phyloP scores from a whole-genome alignment of 768 basidiomycete genomes.

The Clitopilus hobsonii region DNA sequence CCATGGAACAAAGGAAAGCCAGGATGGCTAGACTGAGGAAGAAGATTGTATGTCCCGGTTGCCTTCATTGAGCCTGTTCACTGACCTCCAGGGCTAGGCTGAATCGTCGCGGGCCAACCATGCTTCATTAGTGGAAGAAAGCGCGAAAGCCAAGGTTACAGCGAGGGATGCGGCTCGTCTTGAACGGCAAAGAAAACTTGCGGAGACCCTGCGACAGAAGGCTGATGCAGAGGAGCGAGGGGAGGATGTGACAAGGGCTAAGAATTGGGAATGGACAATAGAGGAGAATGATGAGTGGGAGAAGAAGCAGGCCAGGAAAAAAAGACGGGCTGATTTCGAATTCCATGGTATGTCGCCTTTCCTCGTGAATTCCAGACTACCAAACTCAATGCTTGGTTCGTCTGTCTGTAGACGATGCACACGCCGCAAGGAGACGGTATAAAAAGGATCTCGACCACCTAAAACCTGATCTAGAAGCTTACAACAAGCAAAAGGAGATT shows the following conservation, averaged over 20 bases:
- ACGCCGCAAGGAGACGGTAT: conserved; percentile 84
- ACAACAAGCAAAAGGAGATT: conserved; percentile 86
- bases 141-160: conserved; percentile 68
- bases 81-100: conserved; percentile 39
- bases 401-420: conserved; percentile 67
- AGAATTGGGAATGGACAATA: conserved; percentile 94
- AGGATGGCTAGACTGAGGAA: conserved; percentile 74
- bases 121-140: conserved; percentile 80
- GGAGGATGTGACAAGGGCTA: conserved; percentile 86
- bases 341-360: conserved; percentile 74
- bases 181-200: conserved; percentile 87
- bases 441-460: conserved; percentile 88
- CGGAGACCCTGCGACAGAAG: conserved; percentile 79
- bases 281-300: conserved; percentile 98
- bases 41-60: conserved; percentile 76
- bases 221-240: conserved; percentile 87
- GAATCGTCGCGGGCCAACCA: conserved; percentile 81
- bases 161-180: conserved; percentile 78
- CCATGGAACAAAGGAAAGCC: conserved; percentile 69
- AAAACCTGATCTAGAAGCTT: conserved; percentile 82
- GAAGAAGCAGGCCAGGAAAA: conserved; percentile 79
- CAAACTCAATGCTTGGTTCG: background rate
- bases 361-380: background rate
- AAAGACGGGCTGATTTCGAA: conserved; percentile 80
- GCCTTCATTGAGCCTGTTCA: background rate